Evolutionary conservation across 495 filamentous ascomycete species (phyloP).

Genomic region (Neurospora discreta): DNA sequence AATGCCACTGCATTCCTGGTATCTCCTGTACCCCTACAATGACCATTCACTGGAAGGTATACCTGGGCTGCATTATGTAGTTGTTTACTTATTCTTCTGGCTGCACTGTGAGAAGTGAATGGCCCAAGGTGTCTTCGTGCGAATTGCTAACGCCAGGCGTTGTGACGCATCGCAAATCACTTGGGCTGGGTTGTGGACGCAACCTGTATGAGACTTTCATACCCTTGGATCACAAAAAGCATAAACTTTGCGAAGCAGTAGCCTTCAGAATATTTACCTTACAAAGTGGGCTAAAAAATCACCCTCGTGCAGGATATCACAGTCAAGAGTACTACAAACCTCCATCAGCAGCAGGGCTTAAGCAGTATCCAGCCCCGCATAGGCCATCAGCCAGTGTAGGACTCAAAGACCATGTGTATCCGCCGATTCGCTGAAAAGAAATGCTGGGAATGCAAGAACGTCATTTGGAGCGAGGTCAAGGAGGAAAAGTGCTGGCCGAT

Average conservation of each 20-base stretch:
- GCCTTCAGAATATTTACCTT: not conserved
- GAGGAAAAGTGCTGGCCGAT: not conserved
- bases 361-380: not conserved
- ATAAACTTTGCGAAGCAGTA: not conserved
- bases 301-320: not conserved
- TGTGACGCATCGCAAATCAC: not conserved
- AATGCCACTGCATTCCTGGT: not conserved
- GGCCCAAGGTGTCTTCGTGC: not conserved
- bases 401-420: not conserved
- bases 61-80: not conserved
- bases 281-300: not conserved
- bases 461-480: not conserved
- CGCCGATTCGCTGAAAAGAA: not conserved
- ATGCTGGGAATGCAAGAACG: not conserved
- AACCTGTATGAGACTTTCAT: not conserved
- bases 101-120: not conserved
- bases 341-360: not conserved
- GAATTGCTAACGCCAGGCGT: not conserved
- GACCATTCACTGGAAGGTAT: not conserved
- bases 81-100: not conserved
- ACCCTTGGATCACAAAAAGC: not conserved
- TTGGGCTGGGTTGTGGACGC: not conserved
- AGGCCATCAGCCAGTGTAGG: not conserved
- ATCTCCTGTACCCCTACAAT: not conserved
- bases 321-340: not conserved